Evolutionary conservation across 331 rosid species (phyloP).

Genomic region (Acacia pycnantha): DNA sequence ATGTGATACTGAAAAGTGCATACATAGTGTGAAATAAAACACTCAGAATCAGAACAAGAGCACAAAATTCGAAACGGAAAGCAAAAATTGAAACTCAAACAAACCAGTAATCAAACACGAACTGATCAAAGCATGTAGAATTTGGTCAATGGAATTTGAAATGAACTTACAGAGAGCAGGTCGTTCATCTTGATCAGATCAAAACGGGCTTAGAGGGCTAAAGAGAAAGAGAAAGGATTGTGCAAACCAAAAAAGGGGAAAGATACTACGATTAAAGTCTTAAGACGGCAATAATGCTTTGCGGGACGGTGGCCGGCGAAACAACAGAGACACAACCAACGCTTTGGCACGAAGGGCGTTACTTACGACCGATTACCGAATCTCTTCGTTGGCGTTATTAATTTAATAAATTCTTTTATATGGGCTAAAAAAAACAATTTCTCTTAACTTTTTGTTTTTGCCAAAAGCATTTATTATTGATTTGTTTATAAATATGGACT

Average conservation of each 20-base stretch:
- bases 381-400: background rate
- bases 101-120: constrained; percentile 28
- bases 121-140: background rate
- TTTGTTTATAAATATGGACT: background rate
- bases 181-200: constrained; percentile 75
- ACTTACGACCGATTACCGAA: background rate
- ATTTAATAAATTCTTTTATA: background rate
- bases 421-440: background rate
- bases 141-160: background rate
- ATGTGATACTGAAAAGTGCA: constrained; percentile 5
- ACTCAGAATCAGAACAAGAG: constrained; percentile 17
- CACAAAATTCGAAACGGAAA: constrained; percentile 20
- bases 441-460: background rate
- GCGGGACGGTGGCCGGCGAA: constrained; percentile 38
- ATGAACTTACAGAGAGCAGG: constrained; percentile 71
- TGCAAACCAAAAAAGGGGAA: background rate
- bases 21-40: constrained; percentile 27
- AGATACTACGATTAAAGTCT: background rate
- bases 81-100: background rate
- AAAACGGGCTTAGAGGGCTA: background rate
- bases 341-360: constrained; percentile 17
- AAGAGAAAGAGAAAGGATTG: constrained; percentile 28
- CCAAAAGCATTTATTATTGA: background rate
- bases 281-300: constrained; percentile 24
- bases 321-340: constrained; percentile 41